phyloP scores from a whole-genome alignment of 1,284 basidiomycete species.

The Spongispora temasekensis region DNA sequence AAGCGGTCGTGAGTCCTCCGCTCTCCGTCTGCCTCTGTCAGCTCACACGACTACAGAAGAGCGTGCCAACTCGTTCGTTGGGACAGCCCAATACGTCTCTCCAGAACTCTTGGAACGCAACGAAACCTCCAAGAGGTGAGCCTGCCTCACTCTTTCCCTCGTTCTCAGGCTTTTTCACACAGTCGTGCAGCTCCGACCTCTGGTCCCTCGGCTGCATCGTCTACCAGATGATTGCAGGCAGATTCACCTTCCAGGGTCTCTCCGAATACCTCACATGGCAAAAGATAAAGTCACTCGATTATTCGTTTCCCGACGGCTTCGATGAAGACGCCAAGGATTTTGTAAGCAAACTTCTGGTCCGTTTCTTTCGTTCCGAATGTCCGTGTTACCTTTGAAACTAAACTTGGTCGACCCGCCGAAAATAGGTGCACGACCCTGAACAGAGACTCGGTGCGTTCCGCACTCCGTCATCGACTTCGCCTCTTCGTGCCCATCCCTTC shows the following conservation, averaged over 20 bases:
- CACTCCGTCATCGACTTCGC: conserved; percentile 44
- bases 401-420: too few relatives aligned
- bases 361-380: conserved; percentile 15
- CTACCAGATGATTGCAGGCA: conserved; percentile 95
- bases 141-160: not conserved
- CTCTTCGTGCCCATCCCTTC: conserved; percentile 77
- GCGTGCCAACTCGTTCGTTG: conserved; percentile 85
- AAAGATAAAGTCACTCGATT: conserved; percentile 76
- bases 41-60: conserved; percentile 38
- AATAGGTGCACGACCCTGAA: conserved; percentile 68
- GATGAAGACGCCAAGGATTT: conserved; percentile 70
- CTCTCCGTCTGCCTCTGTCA: not conserved
- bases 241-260: conserved; percentile 87
- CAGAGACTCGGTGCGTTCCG: conserved; percentile 69
- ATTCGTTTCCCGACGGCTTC: conserved; percentile 72
- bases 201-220: conserved; percentile 98
- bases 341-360: conserved; percentile 63
- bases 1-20: conserved; percentile 44
- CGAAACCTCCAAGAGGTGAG: conserved; percentile 69
- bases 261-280: conserved; percentile 85
- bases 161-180: not conserved
- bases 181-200: conserved; percentile 84
- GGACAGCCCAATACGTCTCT: conserved; percentile 94
- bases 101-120: conserved; percentile 87
- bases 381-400: too few relatives aligned